Evolutionary conservation across 148 eudicot genomes (phyloP).

Genomic region (Bassia scoparia): DNA sequence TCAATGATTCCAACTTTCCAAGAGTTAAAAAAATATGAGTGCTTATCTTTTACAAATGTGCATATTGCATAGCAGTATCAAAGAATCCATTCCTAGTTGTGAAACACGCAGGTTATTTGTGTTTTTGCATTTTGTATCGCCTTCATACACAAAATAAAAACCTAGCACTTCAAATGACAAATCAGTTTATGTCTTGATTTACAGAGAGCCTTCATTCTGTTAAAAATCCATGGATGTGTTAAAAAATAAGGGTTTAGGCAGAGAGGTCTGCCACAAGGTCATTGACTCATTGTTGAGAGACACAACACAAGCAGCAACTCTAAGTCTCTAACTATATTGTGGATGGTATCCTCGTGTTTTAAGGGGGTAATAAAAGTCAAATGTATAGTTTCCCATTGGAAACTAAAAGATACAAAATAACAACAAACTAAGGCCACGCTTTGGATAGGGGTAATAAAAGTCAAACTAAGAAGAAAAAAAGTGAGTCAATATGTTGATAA

Average conservation of each 20-base stretch:
- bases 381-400: background rate
- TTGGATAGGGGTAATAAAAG: too few species aligned
- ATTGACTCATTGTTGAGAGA: too few species aligned
- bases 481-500: too few species aligned
- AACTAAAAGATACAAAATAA: background rate
- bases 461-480: too few species aligned
- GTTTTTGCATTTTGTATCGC: background rate
- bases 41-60: background rate
- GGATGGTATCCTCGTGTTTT: background rate
- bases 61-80: background rate
- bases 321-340: background rate
- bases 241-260: background rate
- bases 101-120: background rate
- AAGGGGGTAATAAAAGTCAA: background rate
- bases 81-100: background rate
- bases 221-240: background rate
- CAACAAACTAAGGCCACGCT: too few species aligned
- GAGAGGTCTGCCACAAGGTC: background rate
- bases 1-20: too few species aligned
- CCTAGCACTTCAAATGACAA: background rate
- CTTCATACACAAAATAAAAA: background rate
- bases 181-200: background rate
- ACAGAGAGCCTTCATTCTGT: background rate
- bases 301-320: background rate
- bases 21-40: background rate